phyloP scores from a whole-genome alignment of 2,329 filamentous ascomycete genomes.

The Penicillium freii region DNA sequence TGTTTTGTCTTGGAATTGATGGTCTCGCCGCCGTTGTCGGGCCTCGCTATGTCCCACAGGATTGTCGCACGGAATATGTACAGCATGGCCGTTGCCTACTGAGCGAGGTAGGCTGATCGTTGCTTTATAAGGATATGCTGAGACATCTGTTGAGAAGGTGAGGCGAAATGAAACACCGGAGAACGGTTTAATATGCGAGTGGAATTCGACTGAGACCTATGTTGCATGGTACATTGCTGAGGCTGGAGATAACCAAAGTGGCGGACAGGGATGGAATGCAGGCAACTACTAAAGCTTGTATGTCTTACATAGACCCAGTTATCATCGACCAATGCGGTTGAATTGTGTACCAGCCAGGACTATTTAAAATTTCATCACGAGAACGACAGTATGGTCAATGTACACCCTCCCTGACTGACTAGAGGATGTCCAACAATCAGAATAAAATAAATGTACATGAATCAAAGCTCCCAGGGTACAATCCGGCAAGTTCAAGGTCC shows the following conservation, averaged over 20 bases:
- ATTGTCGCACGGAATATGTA: slow-evolving; percentile 10
- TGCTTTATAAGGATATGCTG: background rate
- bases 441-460: slow-evolving; percentile 19
- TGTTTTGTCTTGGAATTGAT: background rate
- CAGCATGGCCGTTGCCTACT: background rate
- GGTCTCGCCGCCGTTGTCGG: background rate
- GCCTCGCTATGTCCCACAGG: slow-evolving; percentile 5
- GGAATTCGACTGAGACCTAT: background rate
- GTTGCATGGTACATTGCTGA: background rate
- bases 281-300: background rate
- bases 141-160: slow-evolving; percentile 5
- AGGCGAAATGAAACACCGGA: background rate
- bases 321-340: background rate
- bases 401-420: slow-evolving; percentile 4
- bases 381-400: slow-evolving; percentile 12
- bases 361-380: slow-evolving; percentile 9
- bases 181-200: background rate
- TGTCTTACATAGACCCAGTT: background rate
- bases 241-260: background rate
- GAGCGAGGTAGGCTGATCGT: background rate
- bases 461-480: slow-evolving; percentile 7
- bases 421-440: slow-evolving; percentile 6
- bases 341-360: slow-evolving; percentile 7
- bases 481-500: slow-evolving; percentile 7
- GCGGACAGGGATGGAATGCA: background rate